phyloP scores from a whole-genome alignment of 1,284 basidiomycete genomes.

The Phylloboletellus chloephorus region DNA sequence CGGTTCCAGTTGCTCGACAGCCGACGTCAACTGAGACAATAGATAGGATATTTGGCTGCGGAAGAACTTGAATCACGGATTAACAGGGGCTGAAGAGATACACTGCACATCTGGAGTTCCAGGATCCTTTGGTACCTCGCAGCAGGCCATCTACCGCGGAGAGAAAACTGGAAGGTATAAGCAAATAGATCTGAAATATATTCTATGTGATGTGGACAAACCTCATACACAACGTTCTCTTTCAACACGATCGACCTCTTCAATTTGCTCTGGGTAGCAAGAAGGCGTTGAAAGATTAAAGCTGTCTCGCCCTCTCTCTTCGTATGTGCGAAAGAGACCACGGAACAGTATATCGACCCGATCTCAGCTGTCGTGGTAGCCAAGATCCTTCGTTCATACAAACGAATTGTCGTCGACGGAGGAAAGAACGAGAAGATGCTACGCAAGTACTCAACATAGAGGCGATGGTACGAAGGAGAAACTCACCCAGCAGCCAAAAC shows the following conservation, averaged over 20 bases:
- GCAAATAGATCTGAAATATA: not conserved
- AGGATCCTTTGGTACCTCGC: slow-evolving; percentile 60
- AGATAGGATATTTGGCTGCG: slow-evolving; percentile 55
- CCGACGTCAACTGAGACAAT: slow-evolving; percentile 60
- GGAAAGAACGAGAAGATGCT: slow-evolving; percentile 67
- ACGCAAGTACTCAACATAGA: slow-evolving; percentile 7
- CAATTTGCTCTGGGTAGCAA: slow-evolving; percentile 63
- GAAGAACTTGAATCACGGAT: slow-evolving; percentile 2
- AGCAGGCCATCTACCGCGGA: slow-evolving; percentile 65
- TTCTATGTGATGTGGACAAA: slow-evolving; percentile 21
- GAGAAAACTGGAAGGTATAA: slow-evolving; percentile 47
- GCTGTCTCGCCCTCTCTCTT: slow-evolving; percentile 42
- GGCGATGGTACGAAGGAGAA: not conserved
- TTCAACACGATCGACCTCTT: slow-evolving; percentile 51
- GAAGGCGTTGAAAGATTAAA: slow-evolving; percentile 50
- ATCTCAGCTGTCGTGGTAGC: slow-evolving; percentile 59
- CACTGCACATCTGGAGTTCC: slow-evolving; percentile 56
- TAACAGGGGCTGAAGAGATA: slow-evolving; percentile 1
- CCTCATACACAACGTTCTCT: slow-evolving; percentile 64
- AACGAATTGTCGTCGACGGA: slow-evolving; percentile 62
- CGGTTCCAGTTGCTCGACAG: slow-evolving; percentile 60
- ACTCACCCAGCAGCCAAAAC: slow-evolving; percentile 61
- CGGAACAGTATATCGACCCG: slow-evolving; percentile 60
- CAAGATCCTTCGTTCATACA: slow-evolving; percentile 59
- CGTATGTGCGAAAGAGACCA: slow-evolving; percentile 59